A percentile compares a stretch with the other conserved stretches of the same genome.
phyloP scores from a whole-genome alignment of 176 grass and related monocot species.

The Microstegium vimineum region DNA sequence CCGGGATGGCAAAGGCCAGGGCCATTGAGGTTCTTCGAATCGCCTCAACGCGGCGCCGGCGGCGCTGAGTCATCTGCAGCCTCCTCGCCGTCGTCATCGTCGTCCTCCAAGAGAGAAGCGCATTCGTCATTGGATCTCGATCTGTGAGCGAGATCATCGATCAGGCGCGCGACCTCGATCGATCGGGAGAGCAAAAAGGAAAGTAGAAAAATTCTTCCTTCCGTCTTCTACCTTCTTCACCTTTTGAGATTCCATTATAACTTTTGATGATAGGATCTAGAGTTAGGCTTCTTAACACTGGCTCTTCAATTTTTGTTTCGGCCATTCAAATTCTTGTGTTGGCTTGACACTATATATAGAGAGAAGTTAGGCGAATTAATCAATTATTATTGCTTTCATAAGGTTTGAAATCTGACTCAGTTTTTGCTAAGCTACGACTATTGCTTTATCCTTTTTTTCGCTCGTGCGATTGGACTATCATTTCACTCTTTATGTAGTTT shows the following conservation, averaged over 20 bases:
- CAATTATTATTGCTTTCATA: slow-evolving; percentile 23
- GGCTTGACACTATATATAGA: slow-evolving; percentile 59
- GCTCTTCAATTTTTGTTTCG: slow-evolving; percentile 28
- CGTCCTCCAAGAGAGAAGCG: slow-evolving; percentile 63
- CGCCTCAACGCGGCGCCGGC: slow-evolving; percentile 29
- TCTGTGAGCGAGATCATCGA: slow-evolving; percentile 45
- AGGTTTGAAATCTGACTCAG: slow-evolving; percentile 21
- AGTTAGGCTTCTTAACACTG: slow-evolving; percentile 34
- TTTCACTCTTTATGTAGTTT: slow-evolving; percentile 23
- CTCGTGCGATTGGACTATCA: not conserved
- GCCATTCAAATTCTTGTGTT: slow-evolving; percentile 53
- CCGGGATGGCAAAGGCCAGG: slow-evolving; percentile 54
- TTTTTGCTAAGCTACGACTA: slow-evolving; percentile 12
- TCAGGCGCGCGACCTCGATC: not conserved
- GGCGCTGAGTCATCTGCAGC: slow-evolving; percentile 36
- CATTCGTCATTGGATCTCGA: slow-evolving; percentile 94
- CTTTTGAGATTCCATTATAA: slow-evolving; percentile 54
- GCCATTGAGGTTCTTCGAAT: slow-evolving; percentile 37
- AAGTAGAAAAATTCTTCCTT: slow-evolving; percentile 66
- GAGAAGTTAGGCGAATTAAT: slow-evolving; percentile 47
- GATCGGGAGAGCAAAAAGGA: slow-evolving; percentile 43
- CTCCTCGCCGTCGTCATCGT: slow-evolving; percentile 53
- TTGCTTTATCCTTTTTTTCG: slow-evolving; percentile 24
- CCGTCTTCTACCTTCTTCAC: slow-evolving; percentile 26
- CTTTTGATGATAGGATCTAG: slow-evolving; percentile 51